Percentiles rank a stretch among this genome's conserved stretches.
phyloP scores from a whole-genome alignment of 352 stramenopile species.

The Achlya hypogyna region DNA sequence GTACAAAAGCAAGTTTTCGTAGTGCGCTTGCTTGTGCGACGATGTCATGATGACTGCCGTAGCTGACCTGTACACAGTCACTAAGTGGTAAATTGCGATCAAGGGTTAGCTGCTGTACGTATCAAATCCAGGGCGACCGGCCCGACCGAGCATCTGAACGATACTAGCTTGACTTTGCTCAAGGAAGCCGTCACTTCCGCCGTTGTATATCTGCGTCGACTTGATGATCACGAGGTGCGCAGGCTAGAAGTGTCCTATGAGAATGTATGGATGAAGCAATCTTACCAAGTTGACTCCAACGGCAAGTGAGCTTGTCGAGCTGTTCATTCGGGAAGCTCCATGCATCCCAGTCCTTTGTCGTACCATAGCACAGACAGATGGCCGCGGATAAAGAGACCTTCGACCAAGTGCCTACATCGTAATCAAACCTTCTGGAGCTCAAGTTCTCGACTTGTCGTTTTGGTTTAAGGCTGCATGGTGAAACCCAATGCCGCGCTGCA shows the following conservation, averaged over 20 bases:
- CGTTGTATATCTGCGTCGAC: conserved; percentile 11
- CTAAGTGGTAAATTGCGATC: not conserved
- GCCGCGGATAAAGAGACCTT: not conserved
- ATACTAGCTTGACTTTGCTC: conserved; percentile 1
- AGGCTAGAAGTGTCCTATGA: not conserved
- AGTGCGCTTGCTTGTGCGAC: not conserved
- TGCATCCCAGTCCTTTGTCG: not conserved
- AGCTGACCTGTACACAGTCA: not conserved
- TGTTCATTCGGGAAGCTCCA: too few species aligned
- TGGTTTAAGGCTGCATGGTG: conserved; percentile 4
- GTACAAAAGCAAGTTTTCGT: conserved; percentile 1
- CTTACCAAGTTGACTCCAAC: conserved; percentile 14
- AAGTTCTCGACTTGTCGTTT: not conserved
- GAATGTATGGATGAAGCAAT: not conserved
- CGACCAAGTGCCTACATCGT: not conserved
- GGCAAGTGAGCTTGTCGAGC: conserved; percentile 12
- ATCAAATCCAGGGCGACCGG: conserved; percentile 6
- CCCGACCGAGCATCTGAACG: conserved; percentile 8
- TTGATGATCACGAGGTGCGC: conserved; percentile 15
- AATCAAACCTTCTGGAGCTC: not conserved
- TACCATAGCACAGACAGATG: conserved; percentile 5
- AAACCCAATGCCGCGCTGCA: conserved; percentile 6
- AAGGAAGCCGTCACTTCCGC: not conserved
- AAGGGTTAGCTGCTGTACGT: not conserved
- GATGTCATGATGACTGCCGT: conserved; percentile 10